Evolutionary conservation across 2,329 filamentous ascomycete species (phyloP).

Genomic region (Ilyonectria robusta): DNA sequence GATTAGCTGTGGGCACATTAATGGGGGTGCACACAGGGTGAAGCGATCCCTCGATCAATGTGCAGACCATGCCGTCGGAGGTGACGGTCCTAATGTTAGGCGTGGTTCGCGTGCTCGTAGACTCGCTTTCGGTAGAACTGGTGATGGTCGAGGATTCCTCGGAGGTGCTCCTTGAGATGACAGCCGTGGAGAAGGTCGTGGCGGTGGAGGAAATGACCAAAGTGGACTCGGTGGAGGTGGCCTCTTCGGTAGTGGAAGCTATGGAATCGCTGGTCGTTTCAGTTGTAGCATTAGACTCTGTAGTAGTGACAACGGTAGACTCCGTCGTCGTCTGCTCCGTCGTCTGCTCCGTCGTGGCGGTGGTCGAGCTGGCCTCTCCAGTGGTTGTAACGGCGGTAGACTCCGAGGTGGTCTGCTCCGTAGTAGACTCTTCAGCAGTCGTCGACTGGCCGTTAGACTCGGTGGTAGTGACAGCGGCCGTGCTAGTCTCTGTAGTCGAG

Average conservation of each 20-base stretch:
- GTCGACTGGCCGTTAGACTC: neutral
- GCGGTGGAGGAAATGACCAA: neutral
- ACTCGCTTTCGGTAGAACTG: neutral
- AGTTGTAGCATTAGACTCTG: neutral
- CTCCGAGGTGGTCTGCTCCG: neutral
- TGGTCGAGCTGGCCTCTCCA: neutral
- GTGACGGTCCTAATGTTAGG: constrained; percentile 1
- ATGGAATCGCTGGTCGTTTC: neutral
- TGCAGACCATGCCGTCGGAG: constrained; percentile 20
- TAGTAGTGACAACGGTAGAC: neutral
- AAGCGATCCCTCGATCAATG: constrained; percentile 19
- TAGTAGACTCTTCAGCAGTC: neutral
- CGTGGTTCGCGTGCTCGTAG: neutral
- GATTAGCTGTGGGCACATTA: constrained; percentile 17
- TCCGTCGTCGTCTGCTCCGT: neutral
- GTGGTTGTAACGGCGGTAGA: neutral
- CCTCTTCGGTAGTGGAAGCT: neutral
- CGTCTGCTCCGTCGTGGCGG: too few relatives aligned
- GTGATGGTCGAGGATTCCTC: neutral
- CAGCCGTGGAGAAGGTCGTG: constrained; percentile 11
- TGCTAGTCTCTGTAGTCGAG: neutral
- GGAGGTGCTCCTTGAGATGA: neutral
- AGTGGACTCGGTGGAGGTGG: neutral
- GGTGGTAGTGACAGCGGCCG: neutral
- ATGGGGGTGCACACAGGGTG: constrained; percentile 20